Base-by-base conservation (phyloP, 306 rosid genomes). In the Quercus mongolica region DNA sequence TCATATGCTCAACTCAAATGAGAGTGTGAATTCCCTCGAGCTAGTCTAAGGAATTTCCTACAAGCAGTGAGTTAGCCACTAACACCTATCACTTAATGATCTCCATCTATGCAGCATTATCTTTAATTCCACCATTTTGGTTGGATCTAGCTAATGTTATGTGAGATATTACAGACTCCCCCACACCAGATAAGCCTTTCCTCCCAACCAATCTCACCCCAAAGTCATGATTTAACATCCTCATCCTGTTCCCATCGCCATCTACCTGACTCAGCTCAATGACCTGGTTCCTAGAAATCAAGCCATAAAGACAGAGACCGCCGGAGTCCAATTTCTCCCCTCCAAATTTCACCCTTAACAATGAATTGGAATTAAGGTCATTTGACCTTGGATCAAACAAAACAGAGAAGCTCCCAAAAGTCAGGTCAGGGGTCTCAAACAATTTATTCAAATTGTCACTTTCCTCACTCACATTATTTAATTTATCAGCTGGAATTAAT, bases 141-240 rank as follows among this genome's bases (percentile, higher is more conserved):
- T 80, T 74, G 69, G 85, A 80, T 82, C 84, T 90, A 69, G 80
- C 88, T 56, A 78, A 58, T 77, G 80, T 87, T 81, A 93, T 76
- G 85, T 33, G 62, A 77, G 76, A 73, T 25, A 93, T 79, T 64
- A 93, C 86, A 72, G 97, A 81, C 71, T 87, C 88, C 74, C 79
- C 97, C 20, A 76, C 81, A 74, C 85, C 71, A 69, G 77, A 76
- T 61, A 93, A 79, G 33, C 97, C 92, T 65, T 86, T 91, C 76
- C 88, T 93, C 82, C 98, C 98, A 74, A 91, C 92, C 84, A 91
- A 83, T 79, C 84, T 84, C 75, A 86, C 90, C 76, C 93, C 87
- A 19, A 89, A 84, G 69, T 87, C 78, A 4, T 51, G 81, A 79
- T 72, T 87, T 52, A 91, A 83, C 83, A 88, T 88, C 73, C 73